These are phyloP conservation scores for Dioscorea cayenensis DNA, from an alignment of 116 monocot genomes.

Conservation along the genomic window DNA sequence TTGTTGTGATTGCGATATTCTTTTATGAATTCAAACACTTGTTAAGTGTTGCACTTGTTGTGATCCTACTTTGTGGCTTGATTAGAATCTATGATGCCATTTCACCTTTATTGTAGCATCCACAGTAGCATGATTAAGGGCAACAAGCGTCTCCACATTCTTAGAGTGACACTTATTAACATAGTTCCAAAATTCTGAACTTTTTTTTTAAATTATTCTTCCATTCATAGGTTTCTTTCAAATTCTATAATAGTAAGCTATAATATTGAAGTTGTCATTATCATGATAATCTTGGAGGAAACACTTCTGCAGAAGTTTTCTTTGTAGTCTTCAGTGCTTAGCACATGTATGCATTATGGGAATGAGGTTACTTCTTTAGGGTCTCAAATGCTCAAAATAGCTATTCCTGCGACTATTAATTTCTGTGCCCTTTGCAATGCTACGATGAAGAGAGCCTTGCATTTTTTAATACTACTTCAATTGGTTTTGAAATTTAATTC, in stretches of 20 bases:
- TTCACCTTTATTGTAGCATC: slow-evolving; percentile 13
- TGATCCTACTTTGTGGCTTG: neutral
- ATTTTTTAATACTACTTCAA: neutral
- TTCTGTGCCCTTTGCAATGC: neutral
- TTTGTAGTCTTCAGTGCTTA: no score
- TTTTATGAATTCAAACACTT: neutral
- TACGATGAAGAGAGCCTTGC: neutral
- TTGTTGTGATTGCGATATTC: neutral
- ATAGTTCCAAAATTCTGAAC: no score
- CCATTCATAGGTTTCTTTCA: no score
- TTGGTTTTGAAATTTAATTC: neutral
- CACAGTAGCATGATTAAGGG: no score
- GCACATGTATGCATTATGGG: no score
- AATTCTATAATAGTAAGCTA: no score
- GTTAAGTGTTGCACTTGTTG: neutral
- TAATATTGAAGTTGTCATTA: no score
- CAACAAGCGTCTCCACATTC: no score
- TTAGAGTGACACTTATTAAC: no score
- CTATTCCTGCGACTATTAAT: neutral
- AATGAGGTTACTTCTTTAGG: neutral
- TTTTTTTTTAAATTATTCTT: no score
- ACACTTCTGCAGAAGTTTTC: no score
- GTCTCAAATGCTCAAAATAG: neutral
- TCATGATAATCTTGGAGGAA: no score
- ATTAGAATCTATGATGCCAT: slow-evolving; percentile 1